phyloP scores from a whole-genome alignment of 1,284 basidiomycete species.

The Apiotrichum brassicae region DNA sequence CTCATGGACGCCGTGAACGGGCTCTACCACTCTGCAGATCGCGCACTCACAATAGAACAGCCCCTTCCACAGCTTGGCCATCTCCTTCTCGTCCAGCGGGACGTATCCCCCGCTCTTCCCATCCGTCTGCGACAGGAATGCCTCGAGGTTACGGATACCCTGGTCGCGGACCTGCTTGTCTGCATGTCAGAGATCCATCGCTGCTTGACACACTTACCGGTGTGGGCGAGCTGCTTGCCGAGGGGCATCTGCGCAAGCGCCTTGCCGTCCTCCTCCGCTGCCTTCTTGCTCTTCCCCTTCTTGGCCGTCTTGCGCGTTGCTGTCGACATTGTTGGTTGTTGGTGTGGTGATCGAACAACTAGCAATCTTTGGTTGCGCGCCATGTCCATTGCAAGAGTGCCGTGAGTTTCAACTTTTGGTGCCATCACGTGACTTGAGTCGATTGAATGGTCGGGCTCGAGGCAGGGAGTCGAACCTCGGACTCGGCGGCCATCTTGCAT shows the following conservation, averaged over 20 bases:
- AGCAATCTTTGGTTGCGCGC: no score
- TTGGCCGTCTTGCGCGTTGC: background rate
- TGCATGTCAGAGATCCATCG: slow-evolving; percentile 26
- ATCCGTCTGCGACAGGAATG: slow-evolving; percentile 65
- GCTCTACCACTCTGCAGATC: no score
- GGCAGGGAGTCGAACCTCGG: no score
- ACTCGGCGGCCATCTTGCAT: no score
- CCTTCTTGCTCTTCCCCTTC: slow-evolving; percentile 25
- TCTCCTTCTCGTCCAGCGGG: slow-evolving; percentile 61
- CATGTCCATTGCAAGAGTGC: no score
- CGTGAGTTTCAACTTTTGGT: background rate
- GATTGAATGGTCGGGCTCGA: no score
- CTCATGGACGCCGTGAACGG: no score
- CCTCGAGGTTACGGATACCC: slow-evolving; percentile 68
- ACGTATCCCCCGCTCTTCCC: slow-evolving; percentile 36
- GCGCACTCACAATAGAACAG: slow-evolving; percentile 84
- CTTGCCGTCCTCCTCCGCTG: slow-evolving; percentile 14
- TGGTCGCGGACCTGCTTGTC: slow-evolving; percentile 86
- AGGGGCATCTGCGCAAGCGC: slow-evolving; percentile 52
- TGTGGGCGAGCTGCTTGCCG: slow-evolving; percentile 83
- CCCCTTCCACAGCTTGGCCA: slow-evolving; percentile 94
- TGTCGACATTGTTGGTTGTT: background rate
- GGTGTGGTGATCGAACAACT: no score
- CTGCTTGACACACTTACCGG: slow-evolving; percentile 59
- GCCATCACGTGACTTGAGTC: background rate